These are phyloP conservation scores for Fusarium nanum DNA, from an alignment of 2,329 filamentous ascomycete genomes.

Conservation along the genomic window DNA sequence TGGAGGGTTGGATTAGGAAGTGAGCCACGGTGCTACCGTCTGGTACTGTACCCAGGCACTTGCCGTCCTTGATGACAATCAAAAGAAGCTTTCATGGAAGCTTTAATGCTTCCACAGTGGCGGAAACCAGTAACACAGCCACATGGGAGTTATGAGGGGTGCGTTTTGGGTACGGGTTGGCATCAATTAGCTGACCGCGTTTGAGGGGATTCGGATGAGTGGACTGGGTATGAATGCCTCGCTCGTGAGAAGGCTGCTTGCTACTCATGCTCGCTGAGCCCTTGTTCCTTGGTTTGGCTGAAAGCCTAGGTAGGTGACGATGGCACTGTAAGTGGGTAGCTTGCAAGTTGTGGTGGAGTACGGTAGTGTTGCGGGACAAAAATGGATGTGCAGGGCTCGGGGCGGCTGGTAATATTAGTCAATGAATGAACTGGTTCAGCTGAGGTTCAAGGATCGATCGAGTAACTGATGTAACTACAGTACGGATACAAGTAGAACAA, in stretches of 20 bases:
- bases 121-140: conserved; percentile 8
- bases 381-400: conserved; percentile 5
- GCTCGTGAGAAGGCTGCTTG: neutral
- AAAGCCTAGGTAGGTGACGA: neutral
- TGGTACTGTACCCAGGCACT: neutral
- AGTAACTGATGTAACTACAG: neutral
- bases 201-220: neutral
- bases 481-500: neutral
- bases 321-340: neutral
- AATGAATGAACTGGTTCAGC: conserved; percentile 4
- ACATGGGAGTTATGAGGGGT: neutral
- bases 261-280: neutral
- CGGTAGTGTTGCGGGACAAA: neutral
- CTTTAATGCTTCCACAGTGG: conserved; percentile 11
- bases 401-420: conserved; percentile 3
- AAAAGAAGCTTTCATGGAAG: conserved; percentile 31
- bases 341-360: conserved; percentile 3
- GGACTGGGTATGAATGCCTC: neutral
- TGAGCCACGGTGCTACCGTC: conserved; percentile 5
- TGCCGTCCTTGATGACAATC: neutral
- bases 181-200: neutral
- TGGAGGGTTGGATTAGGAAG: neutral
- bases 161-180: conserved; percentile 1
- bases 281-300: conserved; percentile 13
- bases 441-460: conserved; percentile 12